phyloP scores from a whole-genome alignment of 163 green algal genomes.

The Chlamydomonas reinhardtii region DNA sequence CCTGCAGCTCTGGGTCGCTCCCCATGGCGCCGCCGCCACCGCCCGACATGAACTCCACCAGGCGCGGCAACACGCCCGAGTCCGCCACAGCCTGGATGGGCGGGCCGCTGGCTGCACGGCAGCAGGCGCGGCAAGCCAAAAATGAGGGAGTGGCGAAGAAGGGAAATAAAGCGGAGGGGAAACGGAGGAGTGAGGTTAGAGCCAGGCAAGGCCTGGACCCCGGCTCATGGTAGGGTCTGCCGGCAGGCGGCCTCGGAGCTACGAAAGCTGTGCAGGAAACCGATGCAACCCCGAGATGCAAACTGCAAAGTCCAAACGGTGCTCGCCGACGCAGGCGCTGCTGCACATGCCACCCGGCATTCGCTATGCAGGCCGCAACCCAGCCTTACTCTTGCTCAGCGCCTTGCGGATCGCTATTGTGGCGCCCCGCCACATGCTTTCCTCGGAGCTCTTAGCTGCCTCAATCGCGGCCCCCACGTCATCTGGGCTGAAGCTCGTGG shows the following conservation, averaged over 20 bases:
- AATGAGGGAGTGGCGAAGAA: neutral
- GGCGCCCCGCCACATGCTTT: neutral
- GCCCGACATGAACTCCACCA: constrained; percentile 92
- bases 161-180: too few species aligned
- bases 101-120: constrained; percentile 66
- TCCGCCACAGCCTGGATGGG: constrained; percentile 93
- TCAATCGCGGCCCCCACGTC: neutral
- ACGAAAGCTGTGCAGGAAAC: too few species aligned
- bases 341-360: too few species aligned
- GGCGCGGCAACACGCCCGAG: constrained; percentile 86
- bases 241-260: too few species aligned
- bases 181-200: too few species aligned
- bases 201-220: too few species aligned
- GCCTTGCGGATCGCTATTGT: constrained; percentile 1
- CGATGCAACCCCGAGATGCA: too few species aligned
- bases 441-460: neutral
- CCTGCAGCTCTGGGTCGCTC: constrained; percentile 63
- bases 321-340: too few species aligned
- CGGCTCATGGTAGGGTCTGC: too few species aligned
- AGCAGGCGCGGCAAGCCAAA: neutral
- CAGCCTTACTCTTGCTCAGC: constrained; percentile 12
- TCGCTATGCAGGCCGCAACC: neutral
- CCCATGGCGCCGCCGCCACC: constrained; percentile 61
- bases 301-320: too few species aligned
- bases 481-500: neutral